Evolutionary conservation across 306 rosid genomes (phyloP).

Genomic region (Cucurbita maxima): DNA sequence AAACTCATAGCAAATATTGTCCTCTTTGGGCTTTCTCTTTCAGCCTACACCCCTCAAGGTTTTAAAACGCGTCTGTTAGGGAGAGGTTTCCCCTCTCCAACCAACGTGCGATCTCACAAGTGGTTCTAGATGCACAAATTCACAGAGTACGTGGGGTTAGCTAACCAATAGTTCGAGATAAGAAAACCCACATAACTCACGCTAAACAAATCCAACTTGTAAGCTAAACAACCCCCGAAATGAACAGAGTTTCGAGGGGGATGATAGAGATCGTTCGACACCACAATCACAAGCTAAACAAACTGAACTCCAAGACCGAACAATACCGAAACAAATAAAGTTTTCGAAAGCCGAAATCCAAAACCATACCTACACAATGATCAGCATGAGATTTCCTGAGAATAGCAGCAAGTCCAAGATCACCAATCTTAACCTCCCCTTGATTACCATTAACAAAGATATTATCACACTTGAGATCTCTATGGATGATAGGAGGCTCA

Average conservation of each 20-base stretch:
- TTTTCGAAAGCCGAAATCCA: neutral
- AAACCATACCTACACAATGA: conserved; percentile 72
- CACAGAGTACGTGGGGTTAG: neutral
- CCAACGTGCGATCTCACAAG: no score
- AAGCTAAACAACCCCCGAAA: neutral
- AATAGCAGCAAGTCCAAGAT: conserved; percentile 95
- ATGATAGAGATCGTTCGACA: neutral
- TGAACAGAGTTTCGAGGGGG: neutral
- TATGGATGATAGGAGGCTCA: conserved; percentile 90
- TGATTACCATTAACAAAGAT: conserved; percentile 88
- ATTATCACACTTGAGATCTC: conserved; percentile 97
- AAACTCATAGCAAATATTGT: no score
- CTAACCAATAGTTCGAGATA: neutral
- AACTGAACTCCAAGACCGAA: neutral
- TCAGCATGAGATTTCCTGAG: conserved; percentile 82
- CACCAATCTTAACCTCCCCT: conserved; percentile 97
- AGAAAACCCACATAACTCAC: neutral
- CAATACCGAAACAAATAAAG: neutral
- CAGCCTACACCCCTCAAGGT: no score
- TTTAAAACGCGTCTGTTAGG: no score
- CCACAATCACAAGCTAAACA: neutral
- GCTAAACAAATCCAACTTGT: neutral
- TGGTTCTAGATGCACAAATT: neutral
- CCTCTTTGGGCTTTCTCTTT: no score
- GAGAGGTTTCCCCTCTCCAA: no score